Evolutionary conservation across 176 grass and related monocot genomes (phyloP).

Genomic region (Musa acuminata): DNA sequence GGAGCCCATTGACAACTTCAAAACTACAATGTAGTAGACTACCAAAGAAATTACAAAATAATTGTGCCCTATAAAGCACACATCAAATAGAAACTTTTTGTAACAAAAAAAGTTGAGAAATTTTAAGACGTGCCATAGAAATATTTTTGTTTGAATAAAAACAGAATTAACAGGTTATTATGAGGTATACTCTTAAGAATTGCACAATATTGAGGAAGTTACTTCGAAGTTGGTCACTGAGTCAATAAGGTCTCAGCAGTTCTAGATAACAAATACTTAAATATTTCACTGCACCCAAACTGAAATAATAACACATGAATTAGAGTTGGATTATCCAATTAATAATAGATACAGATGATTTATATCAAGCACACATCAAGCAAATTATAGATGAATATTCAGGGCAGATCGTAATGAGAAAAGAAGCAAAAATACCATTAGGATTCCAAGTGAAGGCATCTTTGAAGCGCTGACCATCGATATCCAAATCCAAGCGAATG

Average conservation of each 20-base stretch:
- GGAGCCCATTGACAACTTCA: too few relatives aligned
- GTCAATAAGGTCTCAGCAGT: neutral
- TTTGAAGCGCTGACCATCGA: conserved; percentile 69
- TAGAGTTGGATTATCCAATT: neutral
- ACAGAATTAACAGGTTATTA: neutral
- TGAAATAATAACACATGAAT: neutral
- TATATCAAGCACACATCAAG: too few relatives aligned
- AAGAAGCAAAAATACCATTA: conserved; percentile 34
- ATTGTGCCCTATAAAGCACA: too few relatives aligned
- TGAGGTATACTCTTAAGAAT: neutral
- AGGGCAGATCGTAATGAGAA: neutral
- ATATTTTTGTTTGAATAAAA: too few relatives aligned
- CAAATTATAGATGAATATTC: neutral
- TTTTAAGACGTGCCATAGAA: too few relatives aligned
- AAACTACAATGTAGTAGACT: too few relatives aligned
- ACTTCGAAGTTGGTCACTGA: neutral
- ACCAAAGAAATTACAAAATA: too few relatives aligned
- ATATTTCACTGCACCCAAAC: neutral
- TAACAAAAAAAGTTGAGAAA: too few relatives aligned
- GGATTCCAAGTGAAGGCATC: conserved; percentile 96
- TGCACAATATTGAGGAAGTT: neutral
- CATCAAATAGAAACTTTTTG: too few relatives aligned
- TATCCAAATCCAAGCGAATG: conserved; percentile 71
- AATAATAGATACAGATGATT: neutral
- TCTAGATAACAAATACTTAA: neutral